Percentiles rank a stretch among this genome's conserved stretches.
These are phyloP conservation scores for Silene uniflora DNA, from an alignment of 148 eudicot species.

Conservation along the genomic window DNA sequence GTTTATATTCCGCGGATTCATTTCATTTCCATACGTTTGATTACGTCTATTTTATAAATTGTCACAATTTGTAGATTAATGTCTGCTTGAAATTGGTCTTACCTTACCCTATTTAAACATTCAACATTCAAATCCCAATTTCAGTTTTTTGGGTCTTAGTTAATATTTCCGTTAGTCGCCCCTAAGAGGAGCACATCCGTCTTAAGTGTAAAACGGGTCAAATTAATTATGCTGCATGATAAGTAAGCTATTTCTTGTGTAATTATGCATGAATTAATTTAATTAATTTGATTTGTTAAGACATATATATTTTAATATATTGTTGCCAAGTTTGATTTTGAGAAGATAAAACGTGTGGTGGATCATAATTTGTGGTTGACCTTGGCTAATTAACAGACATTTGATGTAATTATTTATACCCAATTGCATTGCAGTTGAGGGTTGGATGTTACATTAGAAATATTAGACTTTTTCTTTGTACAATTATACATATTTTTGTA, in stretches of 20 bases:
- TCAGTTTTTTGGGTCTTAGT: background rate
- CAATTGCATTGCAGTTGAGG: background rate
- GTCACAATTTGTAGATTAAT: background rate
- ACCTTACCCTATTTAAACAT: background rate
- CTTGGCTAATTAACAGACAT: slow-evolving; percentile 1
- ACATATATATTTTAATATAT: background rate
- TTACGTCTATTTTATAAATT: background rate
- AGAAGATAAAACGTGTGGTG: slow-evolving; percentile 3
- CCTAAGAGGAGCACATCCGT: no score
- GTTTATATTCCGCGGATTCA: background rate
- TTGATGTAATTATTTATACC: slow-evolving; percentile 9
- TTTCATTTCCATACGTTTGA: background rate
- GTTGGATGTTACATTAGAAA: background rate
- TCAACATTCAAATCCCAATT: background rate
- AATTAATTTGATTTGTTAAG: background rate
- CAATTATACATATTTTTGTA: background rate
- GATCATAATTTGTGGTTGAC: slow-evolving; percentile 4
- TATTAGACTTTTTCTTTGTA: background rate
- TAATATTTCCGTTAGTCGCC: no score
- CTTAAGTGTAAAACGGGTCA: no score
- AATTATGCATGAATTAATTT: background rate
- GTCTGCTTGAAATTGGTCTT: background rate
- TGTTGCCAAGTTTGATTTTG: slow-evolving; percentile 10
- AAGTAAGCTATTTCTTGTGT: background rate
- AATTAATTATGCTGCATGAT: background rate